Evolutionary conservation across 495 filamentous ascomycete genomes (phyloP), one percentile per base, ranked within the genome.

Genomic region (Penicillium taxi): DNA sequence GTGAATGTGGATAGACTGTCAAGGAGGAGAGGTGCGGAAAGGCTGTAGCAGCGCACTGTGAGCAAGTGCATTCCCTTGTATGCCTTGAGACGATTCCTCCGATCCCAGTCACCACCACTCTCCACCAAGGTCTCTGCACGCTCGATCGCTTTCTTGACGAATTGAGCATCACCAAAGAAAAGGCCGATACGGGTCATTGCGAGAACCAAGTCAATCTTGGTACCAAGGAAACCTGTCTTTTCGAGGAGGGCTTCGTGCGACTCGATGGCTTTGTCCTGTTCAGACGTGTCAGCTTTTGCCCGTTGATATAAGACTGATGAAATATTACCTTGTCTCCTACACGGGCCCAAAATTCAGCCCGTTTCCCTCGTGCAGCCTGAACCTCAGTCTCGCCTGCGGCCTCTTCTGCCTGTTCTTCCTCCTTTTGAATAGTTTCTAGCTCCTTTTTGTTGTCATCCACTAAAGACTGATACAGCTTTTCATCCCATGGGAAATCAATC

Each of bases 1-100:
- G 91, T 98, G 61, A 98, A 98, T n/a, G 91, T 98, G 16, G 89
- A 95, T 41, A 98, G 67, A 55, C 84, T 89, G 67, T 98, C 91
- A 37, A 98, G 85, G 18, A 98, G 81, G 5, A 96, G 73, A 27
- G 93, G 93, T 5, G 93, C 91, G 19, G 87, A 89, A 32, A 85
- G 69, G 56, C 78, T 82, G 68, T 96, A 88, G 34, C 86, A 87
- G 28, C 91, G 87, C 34, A 84, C 76, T 20, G 90, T 94, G 41
- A 98, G 82, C 7, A 95, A 73, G 56, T 96, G 83, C 20, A 98
- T 68, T 43, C 91, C 91, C 62, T 94, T 86, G 74, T 98, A 98
- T 36, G 91, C 93, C 78, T 98, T 98, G 27, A 98, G 75, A 32
- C 91, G 82, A 64, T 98, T 98, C 55, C 91, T 80, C 18, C 91